These are phyloP conservation scores for Extremus antarcticus DNA, from an alignment of 495 filamentous ascomycete species.

Conservation along the genomic window DNA sequence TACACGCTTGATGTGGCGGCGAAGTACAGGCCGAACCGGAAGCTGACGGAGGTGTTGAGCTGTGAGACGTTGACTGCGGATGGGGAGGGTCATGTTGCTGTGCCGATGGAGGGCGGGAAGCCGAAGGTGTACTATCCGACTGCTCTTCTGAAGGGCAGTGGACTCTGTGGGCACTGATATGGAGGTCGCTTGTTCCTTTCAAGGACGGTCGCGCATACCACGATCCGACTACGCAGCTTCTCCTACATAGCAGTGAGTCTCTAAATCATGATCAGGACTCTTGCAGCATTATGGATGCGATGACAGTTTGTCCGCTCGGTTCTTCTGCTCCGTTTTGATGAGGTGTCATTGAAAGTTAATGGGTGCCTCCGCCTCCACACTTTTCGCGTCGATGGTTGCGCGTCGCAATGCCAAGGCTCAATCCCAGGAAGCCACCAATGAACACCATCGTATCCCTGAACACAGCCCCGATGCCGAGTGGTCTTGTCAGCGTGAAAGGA, in stretches of 20 bases:
- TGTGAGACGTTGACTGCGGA: conserved; percentile 35
- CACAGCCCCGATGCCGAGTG: neutral
- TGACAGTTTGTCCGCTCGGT: too few relatives aligned
- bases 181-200: too few relatives aligned
- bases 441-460: neutral
- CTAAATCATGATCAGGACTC: too few relatives aligned
- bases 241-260: too few relatives aligned
- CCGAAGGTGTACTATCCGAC: conserved; percentile 25
- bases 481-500: neutral
- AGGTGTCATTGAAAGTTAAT: too few relatives aligned
- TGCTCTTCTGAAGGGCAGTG: conserved; percentile 14
- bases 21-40: conserved; percentile 29
- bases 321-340: too few relatives aligned
- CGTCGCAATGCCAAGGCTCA: neutral
- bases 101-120: conserved; percentile 24
- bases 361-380: too few relatives aligned
- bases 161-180: conserved; percentile 21
- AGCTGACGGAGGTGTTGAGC: conserved; percentile 37
- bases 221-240: too few relatives aligned
- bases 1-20: conserved; percentile 38
- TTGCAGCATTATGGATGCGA: too few relatives aligned
- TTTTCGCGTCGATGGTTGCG: too few relatives aligned
- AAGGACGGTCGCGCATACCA: too few relatives aligned
- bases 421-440: neutral
- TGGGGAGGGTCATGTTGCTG: conserved; percentile 18